A percentile compares a stretch with the other conserved stretches of the same genome.
Evolutionary conservation across 371 early-diverging fungal species (phyloP).

Genomic region (Modicella reniformis): DNA sequence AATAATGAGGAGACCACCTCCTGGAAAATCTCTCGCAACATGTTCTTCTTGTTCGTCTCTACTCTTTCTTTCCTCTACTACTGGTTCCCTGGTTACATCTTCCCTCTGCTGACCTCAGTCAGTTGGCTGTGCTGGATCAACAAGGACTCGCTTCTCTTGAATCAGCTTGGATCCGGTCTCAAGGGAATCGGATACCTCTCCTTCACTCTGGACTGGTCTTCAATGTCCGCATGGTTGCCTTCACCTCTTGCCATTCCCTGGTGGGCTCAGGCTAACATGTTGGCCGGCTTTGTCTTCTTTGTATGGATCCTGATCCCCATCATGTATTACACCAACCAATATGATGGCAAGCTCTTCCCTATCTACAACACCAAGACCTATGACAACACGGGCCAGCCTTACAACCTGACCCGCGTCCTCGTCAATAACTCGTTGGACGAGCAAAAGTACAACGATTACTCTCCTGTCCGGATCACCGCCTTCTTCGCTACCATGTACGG

Average conservation of each 20-base stretch:
- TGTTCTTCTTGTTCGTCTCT: conserved; percentile 72
- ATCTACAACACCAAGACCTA: conserved; percentile 69
- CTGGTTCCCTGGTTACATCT: conserved; percentile 82
- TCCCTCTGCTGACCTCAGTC: conserved; percentile 75
- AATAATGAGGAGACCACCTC: conserved; percentile 32
- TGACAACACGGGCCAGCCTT: conserved; percentile 59
- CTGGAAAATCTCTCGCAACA: conserved; percentile 57
- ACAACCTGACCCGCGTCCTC: conserved; percentile 57
- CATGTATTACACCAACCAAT: conserved; percentile 75
- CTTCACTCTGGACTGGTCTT: conserved; percentile 82
- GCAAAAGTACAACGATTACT: conserved; percentile 60
- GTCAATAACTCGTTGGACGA: conserved; percentile 69
- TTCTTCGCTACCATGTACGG: conserved; percentile 74
- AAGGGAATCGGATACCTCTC: conserved; percentile 76
- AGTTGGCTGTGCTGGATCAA: conserved; percentile 81
- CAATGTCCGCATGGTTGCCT: conserved; percentile 69
- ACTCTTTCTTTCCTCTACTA: conserved; percentile 72
- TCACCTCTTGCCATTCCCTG: conserved; percentile 80
- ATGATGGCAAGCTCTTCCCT: conserved; percentile 72
- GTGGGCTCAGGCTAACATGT: conserved; percentile 77
- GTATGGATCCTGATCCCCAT: conserved; percentile 82
- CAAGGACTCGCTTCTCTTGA: conserved; percentile 64
- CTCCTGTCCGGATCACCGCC: conserved; percentile 70
- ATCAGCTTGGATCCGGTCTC: conserved; percentile 70
- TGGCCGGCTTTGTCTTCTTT: conserved; percentile 73